phyloP scores from a whole-genome alignment of 2,329 filamentous ascomycete genomes.

The Pseudogymnoascus sp. region DNA sequence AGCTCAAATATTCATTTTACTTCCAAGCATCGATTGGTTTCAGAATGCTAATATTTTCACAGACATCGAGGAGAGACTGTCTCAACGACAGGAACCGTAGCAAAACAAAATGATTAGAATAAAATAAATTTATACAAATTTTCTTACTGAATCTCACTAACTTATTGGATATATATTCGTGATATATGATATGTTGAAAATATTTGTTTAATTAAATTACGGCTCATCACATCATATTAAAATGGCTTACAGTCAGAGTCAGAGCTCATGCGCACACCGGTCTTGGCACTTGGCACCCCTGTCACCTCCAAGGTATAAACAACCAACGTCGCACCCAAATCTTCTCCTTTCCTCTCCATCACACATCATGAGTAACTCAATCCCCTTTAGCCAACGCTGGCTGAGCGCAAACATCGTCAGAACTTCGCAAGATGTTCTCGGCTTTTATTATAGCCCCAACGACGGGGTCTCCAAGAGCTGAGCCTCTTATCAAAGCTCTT shows the following conservation, averaged over 20 bases:
- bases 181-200: conserved; percentile 5
- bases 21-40: not conserved
- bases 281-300: conserved; percentile 8
- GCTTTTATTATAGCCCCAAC: conserved; percentile 13
- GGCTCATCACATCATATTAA: not conserved
- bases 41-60: not conserved
- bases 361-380: conserved; percentile 5
- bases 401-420: conserved; percentile 3
- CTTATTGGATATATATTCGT: not conserved
- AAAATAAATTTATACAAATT: not conserved
- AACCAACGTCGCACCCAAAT: conserved; percentile 2
- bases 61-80: not conserved
- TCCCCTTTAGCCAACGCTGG: not conserved
- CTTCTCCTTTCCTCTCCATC: conserved; percentile 1
- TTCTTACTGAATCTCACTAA: not conserved
- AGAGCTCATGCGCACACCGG: not conserved
- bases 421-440: conserved; percentile 11
- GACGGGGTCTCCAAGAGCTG: conserved; percentile 11
- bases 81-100: not conserved
- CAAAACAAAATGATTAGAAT: not conserved
- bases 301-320: conserved; percentile 2
- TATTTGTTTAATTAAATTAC: not conserved
- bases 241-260: not conserved
- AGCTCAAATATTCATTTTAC: not conserved
- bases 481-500: conserved; percentile 8